Conservation (phyloP, 305 asterid species). For the Vinca major region DNA sequence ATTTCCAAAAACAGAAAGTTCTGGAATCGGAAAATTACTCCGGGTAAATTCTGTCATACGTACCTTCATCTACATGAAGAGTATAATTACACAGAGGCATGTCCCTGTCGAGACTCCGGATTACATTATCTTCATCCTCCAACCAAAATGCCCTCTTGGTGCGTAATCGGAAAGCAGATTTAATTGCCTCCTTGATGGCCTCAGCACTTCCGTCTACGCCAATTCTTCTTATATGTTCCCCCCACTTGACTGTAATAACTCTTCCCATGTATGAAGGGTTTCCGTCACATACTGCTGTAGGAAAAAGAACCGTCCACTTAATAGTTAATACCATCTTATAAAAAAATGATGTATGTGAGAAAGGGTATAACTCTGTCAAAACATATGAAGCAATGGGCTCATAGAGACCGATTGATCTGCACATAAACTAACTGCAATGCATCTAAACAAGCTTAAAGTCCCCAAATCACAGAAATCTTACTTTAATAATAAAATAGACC, state of each 20-base stretch:
- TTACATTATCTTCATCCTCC: conserved; percentile 76
- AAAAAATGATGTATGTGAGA: background rate
- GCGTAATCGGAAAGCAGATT: conserved; percentile 69
- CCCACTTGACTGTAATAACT: conserved; percentile 72
- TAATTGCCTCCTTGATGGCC: conserved; percentile 77
- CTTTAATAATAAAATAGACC: too few species aligned
- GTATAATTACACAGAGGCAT: conserved; percentile 88
- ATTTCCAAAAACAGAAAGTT: background rate
- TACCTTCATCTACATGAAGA: conserved; percentile 75
- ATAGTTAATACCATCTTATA: too few species aligned
- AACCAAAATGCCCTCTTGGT: conserved; percentile 89
- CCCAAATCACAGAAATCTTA: too few species aligned
- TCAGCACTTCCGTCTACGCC: conserved; percentile 74
- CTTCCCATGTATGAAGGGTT: conserved; percentile 49
- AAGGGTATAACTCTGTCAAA: background rate
- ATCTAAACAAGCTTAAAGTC: background rate
- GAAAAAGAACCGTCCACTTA: background rate
- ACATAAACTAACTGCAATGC: background rate
- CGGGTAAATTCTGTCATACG: conserved; percentile 19
- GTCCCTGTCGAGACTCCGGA: conserved; percentile 73
- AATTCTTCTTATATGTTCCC: conserved; percentile 61
- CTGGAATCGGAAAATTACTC: too few species aligned
- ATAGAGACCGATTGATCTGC: background rate
- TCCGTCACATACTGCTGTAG: conserved; percentile 17
- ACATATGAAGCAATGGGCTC: background rate